Evolutionary conservation across 2,329 filamentous ascomycete species (phyloP).

Genomic region (Dactylellina cionopaga): DNA sequence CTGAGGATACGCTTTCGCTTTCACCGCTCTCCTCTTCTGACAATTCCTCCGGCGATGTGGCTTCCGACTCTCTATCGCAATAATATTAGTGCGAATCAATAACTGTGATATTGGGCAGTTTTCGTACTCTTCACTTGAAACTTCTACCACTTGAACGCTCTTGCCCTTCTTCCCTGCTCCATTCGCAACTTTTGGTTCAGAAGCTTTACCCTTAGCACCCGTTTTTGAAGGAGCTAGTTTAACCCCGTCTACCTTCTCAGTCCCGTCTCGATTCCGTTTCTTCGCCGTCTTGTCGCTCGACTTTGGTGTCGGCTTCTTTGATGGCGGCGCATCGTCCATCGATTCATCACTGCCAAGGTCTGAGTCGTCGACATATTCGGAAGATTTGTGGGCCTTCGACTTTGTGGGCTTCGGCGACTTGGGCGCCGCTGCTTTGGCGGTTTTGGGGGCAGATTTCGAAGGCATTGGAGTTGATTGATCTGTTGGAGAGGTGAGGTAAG

Average conservation of each 20-base stretch:
- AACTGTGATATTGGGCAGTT: neutral
- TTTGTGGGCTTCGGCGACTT: conserved; percentile 32
- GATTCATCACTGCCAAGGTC: conserved; percentile 41
- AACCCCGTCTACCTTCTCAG: conserved; percentile 46
- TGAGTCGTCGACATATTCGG: conserved; percentile 41
- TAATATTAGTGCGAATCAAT: neutral
- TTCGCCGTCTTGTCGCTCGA: conserved; percentile 45
- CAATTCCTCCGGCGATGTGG: conserved; percentile 5
- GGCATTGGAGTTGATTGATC: conserved; percentile 33
- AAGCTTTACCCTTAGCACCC: neutral
- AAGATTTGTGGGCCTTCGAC: conserved; percentile 29
- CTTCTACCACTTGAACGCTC: conserved; percentile 29
- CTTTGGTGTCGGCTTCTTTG: conserved; percentile 19
- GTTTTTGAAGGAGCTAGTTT: neutral
- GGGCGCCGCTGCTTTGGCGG: neutral
- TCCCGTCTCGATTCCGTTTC: conserved; percentile 46
- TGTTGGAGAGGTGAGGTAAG: conserved; percentile 1
- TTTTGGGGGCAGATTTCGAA: conserved; percentile 33
- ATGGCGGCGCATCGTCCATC: conserved; percentile 44
- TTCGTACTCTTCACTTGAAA: conserved; percentile 46
- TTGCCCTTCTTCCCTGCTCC: conserved; percentile 27
- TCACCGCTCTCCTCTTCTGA: conserved; percentile 1
- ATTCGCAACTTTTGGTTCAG: conserved; percentile 12
- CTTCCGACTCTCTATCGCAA: conserved; percentile 13
- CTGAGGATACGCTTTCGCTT: conserved; percentile 27